Percentiles rank a stretch among this genome's conserved stretches.
phyloP scores from a whole-genome alignment of 2,329 filamentous ascomycete genomes.

The Penicillium sp. region DNA sequence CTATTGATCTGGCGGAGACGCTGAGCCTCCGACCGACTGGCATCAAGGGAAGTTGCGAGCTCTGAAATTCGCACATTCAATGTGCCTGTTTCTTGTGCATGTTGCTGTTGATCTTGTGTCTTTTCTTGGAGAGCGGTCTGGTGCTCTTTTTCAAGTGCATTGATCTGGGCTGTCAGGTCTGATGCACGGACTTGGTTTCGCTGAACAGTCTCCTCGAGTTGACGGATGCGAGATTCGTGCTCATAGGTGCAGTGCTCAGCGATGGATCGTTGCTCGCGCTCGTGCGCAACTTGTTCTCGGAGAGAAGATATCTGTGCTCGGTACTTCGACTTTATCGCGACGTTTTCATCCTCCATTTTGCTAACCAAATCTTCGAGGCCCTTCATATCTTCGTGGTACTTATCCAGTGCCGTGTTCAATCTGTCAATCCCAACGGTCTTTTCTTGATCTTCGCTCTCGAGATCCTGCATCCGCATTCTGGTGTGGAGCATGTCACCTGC shows the following conservation, averaged over 20 bases:
- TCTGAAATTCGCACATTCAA: constrained; percentile 45
- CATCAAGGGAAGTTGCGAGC: constrained; percentile 41
- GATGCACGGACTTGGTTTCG: constrained; percentile 35
- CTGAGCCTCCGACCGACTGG: constrained; percentile 35
- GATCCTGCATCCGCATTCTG: constrained; percentile 43
- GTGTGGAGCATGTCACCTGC: constrained; percentile 46
- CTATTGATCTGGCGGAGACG: constrained; percentile 37
- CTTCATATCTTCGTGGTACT: constrained; percentile 46
- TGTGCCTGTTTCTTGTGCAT: constrained; percentile 37
- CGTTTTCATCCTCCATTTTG: constrained; percentile 41
- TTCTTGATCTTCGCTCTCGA: constrained; percentile 43
- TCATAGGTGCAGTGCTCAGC: constrained; percentile 38
- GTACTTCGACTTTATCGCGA: constrained; percentile 27
- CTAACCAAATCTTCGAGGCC: constrained; percentile 44
- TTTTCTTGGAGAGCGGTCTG: constrained; percentile 24
- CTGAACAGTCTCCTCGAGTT: constrained; percentile 36
- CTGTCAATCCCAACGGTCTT: constrained; percentile 43
- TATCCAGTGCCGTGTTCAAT: constrained; percentile 43
- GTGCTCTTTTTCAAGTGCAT: constrained; percentile 35
- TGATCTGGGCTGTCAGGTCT: constrained; percentile 36
- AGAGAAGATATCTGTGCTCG: constrained; percentile 34
- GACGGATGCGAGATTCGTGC: constrained; percentile 35
- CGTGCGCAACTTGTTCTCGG: constrained; percentile 32
- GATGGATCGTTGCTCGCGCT: constrained; percentile 33
- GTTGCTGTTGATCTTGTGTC: constrained; percentile 23